Evolutionary conservation across 2,329 filamentous ascomycete genomes (phyloP).

Genomic region (Hypoxylon sp.): DNA sequence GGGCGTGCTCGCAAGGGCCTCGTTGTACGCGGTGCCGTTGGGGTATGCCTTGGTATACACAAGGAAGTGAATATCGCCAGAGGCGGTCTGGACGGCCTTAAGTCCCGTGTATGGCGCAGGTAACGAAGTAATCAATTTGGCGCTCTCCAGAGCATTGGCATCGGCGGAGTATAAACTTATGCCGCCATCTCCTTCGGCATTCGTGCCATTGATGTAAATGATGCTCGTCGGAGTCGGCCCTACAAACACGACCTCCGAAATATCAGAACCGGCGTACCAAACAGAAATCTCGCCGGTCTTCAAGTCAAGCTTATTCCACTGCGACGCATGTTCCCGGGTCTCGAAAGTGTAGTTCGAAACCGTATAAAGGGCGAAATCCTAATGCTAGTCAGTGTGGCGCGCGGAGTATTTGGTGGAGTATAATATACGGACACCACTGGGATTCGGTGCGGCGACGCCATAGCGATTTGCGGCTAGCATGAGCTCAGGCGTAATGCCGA

Average conservation of each 20-base stretch:
- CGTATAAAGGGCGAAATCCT: slow-evolving; percentile 62
- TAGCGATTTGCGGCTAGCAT: slow-evolving; percentile 55
- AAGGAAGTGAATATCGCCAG: slow-evolving; percentile 56
- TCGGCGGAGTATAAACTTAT: slow-evolving; percentile 57
- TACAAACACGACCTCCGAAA: slow-evolving; percentile 68
- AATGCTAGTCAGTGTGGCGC: slow-evolving; percentile 29
- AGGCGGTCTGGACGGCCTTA: slow-evolving; percentile 52
- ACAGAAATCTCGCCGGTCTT: slow-evolving; percentile 64
- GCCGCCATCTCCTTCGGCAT: slow-evolving; percentile 59
- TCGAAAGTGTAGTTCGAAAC: slow-evolving; percentile 72
- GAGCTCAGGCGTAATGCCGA: slow-evolving; percentile 51
- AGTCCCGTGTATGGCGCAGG: slow-evolving; percentile 57
- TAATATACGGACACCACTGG: slow-evolving; percentile 51
- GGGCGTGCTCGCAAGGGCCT: slow-evolving; percentile 60
- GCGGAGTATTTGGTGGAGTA: slow-evolving; percentile 7
- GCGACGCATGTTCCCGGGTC: slow-evolving; percentile 60
- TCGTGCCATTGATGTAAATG: slow-evolving; percentile 63
- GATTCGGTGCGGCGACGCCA: slow-evolving; percentile 51
- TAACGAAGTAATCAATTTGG: slow-evolving; percentile 54
- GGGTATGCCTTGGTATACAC: slow-evolving; percentile 66
- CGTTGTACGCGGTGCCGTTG: slow-evolving; percentile 70
- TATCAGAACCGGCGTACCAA: slow-evolving; percentile 65
- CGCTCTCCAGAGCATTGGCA: slow-evolving; percentile 46
- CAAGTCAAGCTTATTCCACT: slow-evolving; percentile 69
- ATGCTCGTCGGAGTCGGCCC: slow-evolving; percentile 65